Conservation (phyloP, 2,329 filamentous ascomycete genomes). For the Beauveria bassiana region DNA sequence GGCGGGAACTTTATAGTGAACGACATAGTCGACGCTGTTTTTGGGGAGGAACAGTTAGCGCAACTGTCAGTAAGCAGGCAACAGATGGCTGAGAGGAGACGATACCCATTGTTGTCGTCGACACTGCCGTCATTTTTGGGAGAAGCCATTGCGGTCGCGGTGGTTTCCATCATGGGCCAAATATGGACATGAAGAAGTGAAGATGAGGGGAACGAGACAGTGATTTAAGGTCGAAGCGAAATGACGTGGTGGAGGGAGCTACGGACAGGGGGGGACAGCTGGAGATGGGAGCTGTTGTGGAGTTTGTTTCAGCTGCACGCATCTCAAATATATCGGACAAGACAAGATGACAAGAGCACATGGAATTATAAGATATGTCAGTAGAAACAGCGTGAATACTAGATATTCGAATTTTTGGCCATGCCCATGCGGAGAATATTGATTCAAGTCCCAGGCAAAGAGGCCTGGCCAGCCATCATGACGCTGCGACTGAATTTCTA, state of each 20-base stretch:
- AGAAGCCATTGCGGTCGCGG: background rate
- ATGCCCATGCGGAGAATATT: background rate
- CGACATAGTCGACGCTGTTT: conserved; percentile 74
- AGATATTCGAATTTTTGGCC: background rate
- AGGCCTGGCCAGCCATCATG: background rate
- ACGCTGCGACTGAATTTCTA: background rate
- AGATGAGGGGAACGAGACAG: background rate
- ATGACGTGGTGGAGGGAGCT: conserved; percentile 6
- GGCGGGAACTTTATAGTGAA: conserved; percentile 66
- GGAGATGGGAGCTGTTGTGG: conserved; percentile 3
- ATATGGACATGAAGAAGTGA: background rate
- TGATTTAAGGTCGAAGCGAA: background rate
- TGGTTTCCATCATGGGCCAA: background rate
- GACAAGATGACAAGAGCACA: background rate
- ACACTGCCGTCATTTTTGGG: conserved; percentile 8
- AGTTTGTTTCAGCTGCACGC: background rate
- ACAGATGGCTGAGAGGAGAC: background rate
- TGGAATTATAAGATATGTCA: too few relatives aligned
- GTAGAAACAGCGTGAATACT: background rate
- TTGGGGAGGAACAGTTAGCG: conserved; percentile 9
- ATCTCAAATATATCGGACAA: background rate
- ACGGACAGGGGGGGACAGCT: background rate
- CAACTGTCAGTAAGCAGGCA: background rate
- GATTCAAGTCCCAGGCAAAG: background rate
- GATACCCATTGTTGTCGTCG: conserved; percentile 9